Conservation (phyloP, 148 eudicot genomes). For the Cornus suecica region DNA sequence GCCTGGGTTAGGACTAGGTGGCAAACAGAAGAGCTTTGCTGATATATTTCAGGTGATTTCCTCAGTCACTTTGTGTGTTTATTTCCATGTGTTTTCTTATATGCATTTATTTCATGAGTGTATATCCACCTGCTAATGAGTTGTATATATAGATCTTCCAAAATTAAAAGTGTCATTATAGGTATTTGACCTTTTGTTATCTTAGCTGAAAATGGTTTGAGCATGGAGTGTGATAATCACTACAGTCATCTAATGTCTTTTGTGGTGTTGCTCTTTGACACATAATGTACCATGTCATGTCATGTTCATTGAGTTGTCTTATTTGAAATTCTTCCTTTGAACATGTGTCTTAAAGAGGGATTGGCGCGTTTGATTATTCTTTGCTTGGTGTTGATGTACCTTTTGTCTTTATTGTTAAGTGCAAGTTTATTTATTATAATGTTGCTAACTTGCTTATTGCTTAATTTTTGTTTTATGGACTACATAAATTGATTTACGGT, state of each 20-base stretch:
- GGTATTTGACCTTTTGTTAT: neutral
- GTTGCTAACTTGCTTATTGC: neutral
- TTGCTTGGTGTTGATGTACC: neutral
- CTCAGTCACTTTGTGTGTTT: neutral
- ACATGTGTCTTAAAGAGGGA: neutral
- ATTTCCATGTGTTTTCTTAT: neutral
- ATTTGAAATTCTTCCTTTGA: neutral
- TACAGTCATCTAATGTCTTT: neutral
- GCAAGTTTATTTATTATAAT: neutral
- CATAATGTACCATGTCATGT: neutral
- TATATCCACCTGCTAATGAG: neutral
- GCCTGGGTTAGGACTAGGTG: constrained; percentile 73
- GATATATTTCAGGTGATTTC: constrained; percentile 78
- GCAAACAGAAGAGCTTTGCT: constrained; percentile 78
- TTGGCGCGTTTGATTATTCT: neutral
- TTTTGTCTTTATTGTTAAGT: neutral
- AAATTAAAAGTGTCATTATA: neutral
- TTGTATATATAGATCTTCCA: neutral
- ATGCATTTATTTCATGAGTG: neutral
- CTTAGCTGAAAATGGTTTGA: neutral
- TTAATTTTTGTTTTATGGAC: neutral
- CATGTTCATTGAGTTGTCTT: neutral
- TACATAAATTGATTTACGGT: neutral
- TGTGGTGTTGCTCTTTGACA: neutral
- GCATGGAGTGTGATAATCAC: neutral